Evolutionary conservation across 2,329 filamentous ascomycete species (phyloP), one percentile per base, ranked within the genome.

Genomic region (Fusarium humuli): DNA sequence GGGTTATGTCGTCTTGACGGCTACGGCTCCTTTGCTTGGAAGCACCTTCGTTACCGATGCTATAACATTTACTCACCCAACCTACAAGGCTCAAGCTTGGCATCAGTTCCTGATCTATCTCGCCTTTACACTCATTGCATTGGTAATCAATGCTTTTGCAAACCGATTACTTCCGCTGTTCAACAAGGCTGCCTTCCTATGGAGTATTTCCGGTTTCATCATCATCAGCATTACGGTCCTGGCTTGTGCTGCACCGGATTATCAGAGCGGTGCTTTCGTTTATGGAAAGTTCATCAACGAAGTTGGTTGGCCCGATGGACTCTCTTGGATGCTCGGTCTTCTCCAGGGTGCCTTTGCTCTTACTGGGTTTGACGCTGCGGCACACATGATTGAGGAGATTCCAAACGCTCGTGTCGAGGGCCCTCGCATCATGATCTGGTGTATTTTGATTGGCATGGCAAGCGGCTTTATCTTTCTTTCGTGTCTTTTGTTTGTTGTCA

Each of bases 31-130:
- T 3, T 82, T 92, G 23, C 83, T 93, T 7, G 90, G 88, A 14
- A 91, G 88, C 71, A 86, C 90, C 67, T 86, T 93, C 67, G 86
- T 93, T 52, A 76, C 91, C 27, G 88, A 90, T 58, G 84, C 91
- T 45, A 89, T 92, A 55, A 83, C 86, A 3, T 80, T 93, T 37
- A 86, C 89, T 77, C 81, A 90, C 69, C 82, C 87, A 0, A 81
- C 77, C 52, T 93, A 90, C 74, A 81, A 83, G 23, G 64, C 86
- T 3, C 78, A 90, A 74, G 75, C 87, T 6, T 93, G 91, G 89
- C 91, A 94, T 72, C 89, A 92, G 69, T 93, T 93, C 77, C 81
- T 93, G 29, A 90, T 93, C 49, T 93, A 93, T 77, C 84, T 91
- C 46, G 90, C 79, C 9, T 90, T 89, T 75, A 90, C 88, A 8